phyloP scores from a whole-genome alignment of 805 yeast genomes.

The Hemisphaericaspora nanyangensis region DNA sequence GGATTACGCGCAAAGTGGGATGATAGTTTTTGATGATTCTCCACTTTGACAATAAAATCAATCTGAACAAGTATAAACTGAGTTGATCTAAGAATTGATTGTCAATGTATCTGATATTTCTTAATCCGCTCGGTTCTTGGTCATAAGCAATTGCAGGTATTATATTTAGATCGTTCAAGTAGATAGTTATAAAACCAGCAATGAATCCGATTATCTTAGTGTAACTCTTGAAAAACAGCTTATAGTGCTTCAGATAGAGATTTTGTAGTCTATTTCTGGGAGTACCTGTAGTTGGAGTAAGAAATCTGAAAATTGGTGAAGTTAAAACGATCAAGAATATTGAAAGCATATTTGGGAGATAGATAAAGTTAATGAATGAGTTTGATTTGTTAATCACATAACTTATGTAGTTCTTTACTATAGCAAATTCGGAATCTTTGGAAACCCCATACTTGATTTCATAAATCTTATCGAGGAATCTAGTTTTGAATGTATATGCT shows the following conservation, averaged over 20 bases:
- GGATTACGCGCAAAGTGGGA: slow-evolving; percentile 26
- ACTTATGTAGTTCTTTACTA: slow-evolving; percentile 14
- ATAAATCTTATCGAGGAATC: slow-evolving; percentile 21
- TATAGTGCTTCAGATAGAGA: slow-evolving; percentile 15
- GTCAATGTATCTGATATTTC: slow-evolving; percentile 18
- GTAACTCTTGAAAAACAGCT: slow-evolving; percentile 29
- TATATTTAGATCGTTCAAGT: slow-evolving; percentile 18
- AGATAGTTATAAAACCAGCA: slow-evolving; percentile 27
- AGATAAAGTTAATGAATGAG: slow-evolving; percentile 30
- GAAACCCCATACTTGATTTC: slow-evolving; percentile 15
- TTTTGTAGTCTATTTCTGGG: slow-evolving; percentile 1
- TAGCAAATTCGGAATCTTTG: slow-evolving; percentile 6
- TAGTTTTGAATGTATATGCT: slow-evolving; percentile 15
- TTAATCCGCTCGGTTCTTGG: slow-evolving; percentile 6
- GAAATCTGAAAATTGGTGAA: slow-evolving; percentile 22
- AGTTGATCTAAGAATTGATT: slow-evolving; percentile 24
- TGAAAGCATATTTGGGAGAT: slow-evolving; percentile 32
- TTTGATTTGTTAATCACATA: slow-evolving; percentile 24
- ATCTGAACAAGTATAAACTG: slow-evolving; percentile 29
- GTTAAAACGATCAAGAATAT: slow-evolving; percentile 33
- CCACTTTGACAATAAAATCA: slow-evolving; percentile 40
- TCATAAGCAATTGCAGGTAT: slow-evolving; percentile 17
- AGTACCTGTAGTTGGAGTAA: slow-evolving; percentile 4
- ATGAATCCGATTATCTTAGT: slow-evolving; percentile 32
- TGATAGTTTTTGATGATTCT: slow-evolving; percentile 37